phyloP scores from a whole-genome alignment of 352 stramenopile genomes.

The Peronospora destructor region DNA sequence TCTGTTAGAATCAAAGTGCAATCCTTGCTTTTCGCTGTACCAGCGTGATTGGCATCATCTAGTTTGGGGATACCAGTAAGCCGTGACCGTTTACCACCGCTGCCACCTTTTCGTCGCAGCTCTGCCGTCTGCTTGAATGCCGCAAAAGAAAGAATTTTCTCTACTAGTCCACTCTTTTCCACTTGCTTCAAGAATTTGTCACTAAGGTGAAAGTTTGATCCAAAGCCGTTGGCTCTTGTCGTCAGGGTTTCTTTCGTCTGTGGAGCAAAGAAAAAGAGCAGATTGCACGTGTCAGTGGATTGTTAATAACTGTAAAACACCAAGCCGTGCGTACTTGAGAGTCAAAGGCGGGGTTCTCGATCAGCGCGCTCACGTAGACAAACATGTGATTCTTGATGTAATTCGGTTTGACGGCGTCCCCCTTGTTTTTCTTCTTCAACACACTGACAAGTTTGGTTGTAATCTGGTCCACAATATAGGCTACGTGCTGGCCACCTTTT shows the following conservation, averaged over 20 bases:
- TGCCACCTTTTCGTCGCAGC: constrained; percentile 84
- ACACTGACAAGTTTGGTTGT: constrained; percentile 84
- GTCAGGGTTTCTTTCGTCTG: constrained; percentile 97
- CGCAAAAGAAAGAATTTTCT: constrained; percentile 87
- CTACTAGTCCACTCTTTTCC: constrained; percentile 86
- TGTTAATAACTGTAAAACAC: not conserved
- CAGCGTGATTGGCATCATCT: constrained; percentile 95
- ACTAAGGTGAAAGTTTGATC: constrained; percentile 79
- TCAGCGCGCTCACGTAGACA: constrained; percentile 94
- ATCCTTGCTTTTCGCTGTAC: constrained; percentile 79
- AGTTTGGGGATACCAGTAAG: constrained; percentile 93
- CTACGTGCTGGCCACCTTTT: constrained; percentile 94
- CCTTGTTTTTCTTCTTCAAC: constrained; percentile 92
- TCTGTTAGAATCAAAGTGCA: constrained; percentile 99
- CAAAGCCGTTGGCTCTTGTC: constrained; percentile 77
- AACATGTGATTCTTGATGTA: constrained; percentile 94
- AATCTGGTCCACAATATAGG: constrained; percentile 89
- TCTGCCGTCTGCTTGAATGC: constrained; percentile 90
- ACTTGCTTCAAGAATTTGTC: constrained; percentile 87
- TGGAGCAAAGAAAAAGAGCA: not conserved
- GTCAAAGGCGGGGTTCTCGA: constrained; percentile 97
- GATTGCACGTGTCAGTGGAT: not conserved
- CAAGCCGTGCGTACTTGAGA: constrained; percentile 63
- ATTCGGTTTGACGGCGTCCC: constrained; percentile 89
- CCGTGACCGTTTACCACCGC: constrained; percentile 68